Evolutionary conservation across 2,329 filamentous ascomycete genomes (phyloP).

Genomic region (Phaeophleospora eucalypticola): DNA sequence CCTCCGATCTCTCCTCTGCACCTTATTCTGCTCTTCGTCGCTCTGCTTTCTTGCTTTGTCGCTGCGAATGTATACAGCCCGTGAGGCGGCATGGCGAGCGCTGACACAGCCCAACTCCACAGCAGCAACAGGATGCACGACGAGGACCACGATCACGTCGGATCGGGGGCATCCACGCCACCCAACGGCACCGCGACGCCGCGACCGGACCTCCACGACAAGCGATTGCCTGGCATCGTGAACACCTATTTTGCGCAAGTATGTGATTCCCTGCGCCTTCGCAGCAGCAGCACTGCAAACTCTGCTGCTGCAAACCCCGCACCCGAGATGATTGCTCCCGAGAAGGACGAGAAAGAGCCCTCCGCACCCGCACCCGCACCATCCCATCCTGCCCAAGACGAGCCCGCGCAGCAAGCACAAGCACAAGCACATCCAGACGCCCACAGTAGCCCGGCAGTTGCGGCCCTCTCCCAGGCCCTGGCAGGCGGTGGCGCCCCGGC

Average conservation of each 20-base stretch:
- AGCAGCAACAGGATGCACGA: constrained; percentile 47
- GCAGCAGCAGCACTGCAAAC: constrained; percentile 35
- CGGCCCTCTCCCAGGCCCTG: constrained; percentile 19
- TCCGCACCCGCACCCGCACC: background rate
- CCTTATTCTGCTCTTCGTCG: constrained; percentile 4
- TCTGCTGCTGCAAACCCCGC: constrained; percentile 29
- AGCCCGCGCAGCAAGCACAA: background rate
- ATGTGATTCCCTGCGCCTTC: constrained; percentile 70
- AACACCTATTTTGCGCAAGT: constrained; percentile 98
- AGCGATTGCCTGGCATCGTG: constrained; percentile 90
- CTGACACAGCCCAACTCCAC: constrained; percentile 23
- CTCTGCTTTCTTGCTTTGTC: constrained; percentile 7
- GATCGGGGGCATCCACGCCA: constrained; percentile 75
- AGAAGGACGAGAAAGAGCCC: constrained; percentile 14
- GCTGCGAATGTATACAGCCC: constrained; percentile 11
- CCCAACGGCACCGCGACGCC: constrained; percentile 83
- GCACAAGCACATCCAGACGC: constrained; percentile 2
- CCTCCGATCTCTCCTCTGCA: constrained; percentile 6
- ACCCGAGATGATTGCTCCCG: constrained; percentile 19
- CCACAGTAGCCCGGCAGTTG: constrained; percentile 17
- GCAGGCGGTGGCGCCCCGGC: constrained; percentile 11
- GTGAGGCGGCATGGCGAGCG: constrained; percentile 21
- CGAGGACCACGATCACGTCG: constrained; percentile 70
- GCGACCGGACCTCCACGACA: constrained; percentile 82
- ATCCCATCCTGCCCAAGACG: background rate